A percentile compares a stretch with the other conserved stretches of the same genome.
These are phyloP conservation scores for Tripidium arundinaceum DNA, from an alignment of 202 grass and related monocot genomes.

Conservation along the genomic window DNA sequence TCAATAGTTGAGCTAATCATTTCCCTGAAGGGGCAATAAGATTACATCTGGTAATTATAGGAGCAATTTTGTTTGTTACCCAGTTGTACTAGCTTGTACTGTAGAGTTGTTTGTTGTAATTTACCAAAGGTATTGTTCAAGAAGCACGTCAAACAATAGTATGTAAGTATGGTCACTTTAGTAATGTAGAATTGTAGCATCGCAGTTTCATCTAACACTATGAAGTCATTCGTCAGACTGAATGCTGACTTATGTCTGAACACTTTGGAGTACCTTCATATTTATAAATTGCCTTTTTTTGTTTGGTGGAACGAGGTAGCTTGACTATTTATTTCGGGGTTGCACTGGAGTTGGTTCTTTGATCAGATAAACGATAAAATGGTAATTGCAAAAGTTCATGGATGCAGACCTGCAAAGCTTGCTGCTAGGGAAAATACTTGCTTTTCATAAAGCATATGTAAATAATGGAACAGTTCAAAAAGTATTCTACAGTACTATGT, in stretches of 20 bases:
- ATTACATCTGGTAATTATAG: background rate
- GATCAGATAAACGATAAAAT: slow-evolving; percentile 1
- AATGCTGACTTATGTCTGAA: background rate
- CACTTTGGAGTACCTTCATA: background rate
- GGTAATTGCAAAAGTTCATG: background rate
- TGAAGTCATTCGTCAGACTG: background rate
- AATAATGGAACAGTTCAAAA: slow-evolving; percentile 12
- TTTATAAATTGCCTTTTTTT: slow-evolving; percentile 1
- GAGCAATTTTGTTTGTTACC: slow-evolving; percentile 4
- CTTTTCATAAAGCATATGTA: slow-evolving; percentile 17
- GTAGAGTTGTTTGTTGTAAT: background rate
- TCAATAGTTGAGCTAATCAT: slow-evolving; percentile 20
- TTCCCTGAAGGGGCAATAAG: slow-evolving; percentile 21
- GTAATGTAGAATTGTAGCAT: background rate
- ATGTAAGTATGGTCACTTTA: background rate
- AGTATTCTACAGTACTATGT: background rate
- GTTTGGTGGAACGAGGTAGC: background rate
- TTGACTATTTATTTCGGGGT: background rate
- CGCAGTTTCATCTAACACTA: background rate
- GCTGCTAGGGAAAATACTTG: background rate
- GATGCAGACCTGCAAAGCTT: background rate
- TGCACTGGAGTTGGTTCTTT: background rate
- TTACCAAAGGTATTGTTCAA: background rate
- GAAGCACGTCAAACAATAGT: background rate
- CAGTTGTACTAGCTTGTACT: background rate